These are phyloP conservation scores for Ophiocordyceps camponoti-leonardi DNA, from an alignment of 2,329 filamentous ascomycete genomes.

Conservation along the genomic window DNA sequence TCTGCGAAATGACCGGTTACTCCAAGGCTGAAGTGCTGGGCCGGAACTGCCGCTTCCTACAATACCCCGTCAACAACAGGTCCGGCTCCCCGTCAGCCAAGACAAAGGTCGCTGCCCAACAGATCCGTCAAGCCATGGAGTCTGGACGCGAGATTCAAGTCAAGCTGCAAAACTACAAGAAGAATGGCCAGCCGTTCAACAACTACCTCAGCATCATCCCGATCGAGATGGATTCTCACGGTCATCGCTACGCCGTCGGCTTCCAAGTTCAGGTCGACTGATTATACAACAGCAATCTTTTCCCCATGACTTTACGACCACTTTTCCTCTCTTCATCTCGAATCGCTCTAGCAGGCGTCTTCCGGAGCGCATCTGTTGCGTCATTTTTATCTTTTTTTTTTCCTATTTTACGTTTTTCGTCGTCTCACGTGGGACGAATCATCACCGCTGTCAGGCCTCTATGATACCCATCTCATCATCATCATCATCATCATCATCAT, in stretches of 20 bases:
- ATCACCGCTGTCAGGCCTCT: conserved; percentile 1
- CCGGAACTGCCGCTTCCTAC: conserved; percentile 71
- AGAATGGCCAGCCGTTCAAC: conserved; percentile 63
- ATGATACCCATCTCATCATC: conserved; percentile 2
- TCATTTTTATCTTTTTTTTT: neutral
- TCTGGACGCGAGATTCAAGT: conserved; percentile 27
- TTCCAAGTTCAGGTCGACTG: conserved; percentile 54
- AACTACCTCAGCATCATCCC: conserved; percentile 80
- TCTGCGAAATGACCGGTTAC: conserved; percentile 66
- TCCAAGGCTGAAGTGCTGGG: conserved; percentile 56
- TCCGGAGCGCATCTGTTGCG: neutral
- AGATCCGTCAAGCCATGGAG: conserved; percentile 28
- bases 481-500: too few relatives aligned
- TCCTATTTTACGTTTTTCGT: neutral
- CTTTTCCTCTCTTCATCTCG: neutral
- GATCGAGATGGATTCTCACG: conserved; percentile 46
- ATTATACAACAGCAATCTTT: neutral
- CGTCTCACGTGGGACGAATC: neutral
- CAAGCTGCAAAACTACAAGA: conserved; percentile 60
- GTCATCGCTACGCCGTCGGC: conserved; percentile 59
- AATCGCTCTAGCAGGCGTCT: neutral
- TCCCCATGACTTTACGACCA: neutral
- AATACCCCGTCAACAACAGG: conserved; percentile 44
- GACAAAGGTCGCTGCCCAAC: conserved; percentile 38
- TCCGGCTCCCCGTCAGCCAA: neutral